Base-by-base conservation (phyloP, 2,329 filamentous ascomycete genomes). In the Botrytis medusae region DNA sequence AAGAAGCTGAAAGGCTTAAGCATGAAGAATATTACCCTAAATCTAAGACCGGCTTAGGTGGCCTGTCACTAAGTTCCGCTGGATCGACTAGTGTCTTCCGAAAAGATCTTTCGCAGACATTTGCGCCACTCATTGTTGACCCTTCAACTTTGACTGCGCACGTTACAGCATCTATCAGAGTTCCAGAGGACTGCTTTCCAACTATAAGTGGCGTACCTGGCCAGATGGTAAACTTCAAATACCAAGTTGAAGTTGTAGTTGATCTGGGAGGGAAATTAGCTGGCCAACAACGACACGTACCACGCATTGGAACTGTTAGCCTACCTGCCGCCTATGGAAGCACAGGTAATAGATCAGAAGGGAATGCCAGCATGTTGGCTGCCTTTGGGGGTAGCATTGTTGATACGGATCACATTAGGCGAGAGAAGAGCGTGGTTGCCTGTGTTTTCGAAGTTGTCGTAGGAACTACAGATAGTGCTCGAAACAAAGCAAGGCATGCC, bases 171-270 rank as follows among this genome's bases (percentile, higher is more conserved):
- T 92, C 92, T 4, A 89, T 99, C 25, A 90, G 93, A 77, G 89
- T 98, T 4, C 96, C 96, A 0, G 94, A 97, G 76, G 93, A 97
- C 79, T 90, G 91, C 0, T 98, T 98, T 78, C 95, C 96, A 0
- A 97, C 95, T 2, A 98, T 98, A 75, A 90, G 90, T 42, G 91
- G 91, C 72, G 94, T 98, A 0, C 96, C 96, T 0, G 94, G 95
- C 5, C 91, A 93, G 48, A 96, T 98, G 91, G 96, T 99, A 76
- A 94, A 91, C 78, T 98, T 99, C 84, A 93, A 92, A 77, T 98
- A 99, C 80, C 93, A 95, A 77, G 88, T 98, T 32, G 96, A 99
- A 82, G 93, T 98, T 3, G 91, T 98, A 42, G 89, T 98, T 34
- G 96, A 99, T 80, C 86, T 98, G 0, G 95, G 96, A 64, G 95